A percentile compares a stretch with the other conserved stretches of the same genome.
phyloP scores from a whole-genome alignment of 2,329 filamentous ascomycete genomes.

The Colletotrichum sp. region DNA sequence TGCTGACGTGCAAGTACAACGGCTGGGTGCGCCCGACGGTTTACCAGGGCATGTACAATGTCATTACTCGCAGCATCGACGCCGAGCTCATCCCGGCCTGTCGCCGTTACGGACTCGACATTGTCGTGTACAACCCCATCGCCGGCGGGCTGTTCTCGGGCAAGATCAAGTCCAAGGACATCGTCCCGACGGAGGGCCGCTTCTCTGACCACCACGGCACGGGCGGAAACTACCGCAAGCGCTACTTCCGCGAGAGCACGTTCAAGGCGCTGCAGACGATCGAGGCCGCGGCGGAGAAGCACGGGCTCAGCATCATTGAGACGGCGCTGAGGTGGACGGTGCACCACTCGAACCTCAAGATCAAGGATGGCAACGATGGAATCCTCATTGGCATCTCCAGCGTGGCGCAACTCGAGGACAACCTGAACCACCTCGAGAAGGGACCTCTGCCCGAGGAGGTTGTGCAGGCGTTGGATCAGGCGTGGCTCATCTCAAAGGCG shows the following conservation, averaged over 20 bases:
- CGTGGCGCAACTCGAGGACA: slow-evolving; percentile 60
- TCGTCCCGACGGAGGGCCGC: slow-evolving; percentile 67
- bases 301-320: slow-evolving; percentile 73
- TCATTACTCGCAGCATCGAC: slow-evolving; percentile 77
- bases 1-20: slow-evolving; percentile 77
- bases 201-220: slow-evolving; percentile 61
- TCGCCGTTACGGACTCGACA: slow-evolving; percentile 75
- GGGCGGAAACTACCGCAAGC: slow-evolving; percentile 64
- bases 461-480: slow-evolving; percentile 74
- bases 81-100: slow-evolving; percentile 75
- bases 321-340: slow-evolving; percentile 74
- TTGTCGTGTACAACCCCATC: slow-evolving; percentile 83
- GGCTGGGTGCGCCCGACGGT: slow-evolving; percentile 83
- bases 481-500: slow-evolving; percentile 73
- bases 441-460: slow-evolving; percentile 80
- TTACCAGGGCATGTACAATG: slow-evolving; percentile 90
- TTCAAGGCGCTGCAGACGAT: slow-evolving; percentile 70
- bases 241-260: slow-evolving; percentile 73
- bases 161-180: slow-evolving; percentile 73
- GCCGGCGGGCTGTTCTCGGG: slow-evolving; percentile 82
- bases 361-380: slow-evolving; percentile 59
- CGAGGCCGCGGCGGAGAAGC: slow-evolving; percentile 69
- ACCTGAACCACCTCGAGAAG: slow-evolving; percentile 64
- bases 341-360: slow-evolving; percentile 68
- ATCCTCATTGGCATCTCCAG: slow-evolving; percentile 65